Evolutionary conservation across 805 yeast genomes (phyloP), one percentile per base, ranked within the genome.

Genomic region (Wickerhamiella nectarea): DNA sequence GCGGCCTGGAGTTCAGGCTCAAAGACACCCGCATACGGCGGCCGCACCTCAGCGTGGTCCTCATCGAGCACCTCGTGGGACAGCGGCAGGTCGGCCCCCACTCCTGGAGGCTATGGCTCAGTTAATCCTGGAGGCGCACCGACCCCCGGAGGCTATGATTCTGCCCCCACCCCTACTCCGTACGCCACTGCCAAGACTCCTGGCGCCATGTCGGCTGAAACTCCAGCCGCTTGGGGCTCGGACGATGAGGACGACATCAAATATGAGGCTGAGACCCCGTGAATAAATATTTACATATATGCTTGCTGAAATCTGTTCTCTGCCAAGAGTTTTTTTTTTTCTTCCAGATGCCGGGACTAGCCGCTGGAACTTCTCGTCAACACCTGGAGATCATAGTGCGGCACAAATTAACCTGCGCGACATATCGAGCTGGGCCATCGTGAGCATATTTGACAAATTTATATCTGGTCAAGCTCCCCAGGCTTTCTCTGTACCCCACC

Each of bases 51-150:
- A 1, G 54, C 61, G 1, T 60, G 63, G 63, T 47, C 46, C 24
- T 49, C 56, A n/a, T 48, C 50, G 21, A 76, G 76, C 14, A 63
- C 80, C 2, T 67, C 77, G 1, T 74, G 82, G 80, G 56, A 57
- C 22, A 45, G 58, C 9, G 53, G 68, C 47, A 41, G 37, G 8
- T 46, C 52, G 14, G 67, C 72, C 2, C 67, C 70, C 55, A 65
- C 68, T 37, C 66, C 60, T 10, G 68, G 64, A 21, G 60, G 61
- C 3, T 53, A 46, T 20, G 55, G 44, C n/a, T 52, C 43, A 34
- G 62, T 61, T 1, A 64, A 66, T 4, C 66, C 65, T 10, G 58
- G 54, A 1, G 61, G 65, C 3, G 56, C 43, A 6, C 24, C 64
- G 2, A 62, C 67, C 1, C 66, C 68, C 14, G 64, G 62, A 8